Evolutionary conservation across 495 filamentous ascomycete genomes (phyloP), one percentile per base, ranked within the genome.

Genomic region (Penicillium pancosmium): DNA sequence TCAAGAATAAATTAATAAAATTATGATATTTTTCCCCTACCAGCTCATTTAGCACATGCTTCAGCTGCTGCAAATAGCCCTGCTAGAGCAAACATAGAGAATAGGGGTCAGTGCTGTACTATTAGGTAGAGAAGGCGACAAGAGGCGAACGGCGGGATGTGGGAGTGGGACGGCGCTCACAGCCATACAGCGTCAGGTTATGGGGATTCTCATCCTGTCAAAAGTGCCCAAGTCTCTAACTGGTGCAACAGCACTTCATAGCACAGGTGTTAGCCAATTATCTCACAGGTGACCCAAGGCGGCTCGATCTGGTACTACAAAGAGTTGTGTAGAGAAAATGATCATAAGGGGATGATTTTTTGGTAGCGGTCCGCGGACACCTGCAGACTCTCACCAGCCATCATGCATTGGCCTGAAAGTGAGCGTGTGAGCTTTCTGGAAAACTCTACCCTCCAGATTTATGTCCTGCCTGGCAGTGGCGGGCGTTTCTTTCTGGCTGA

Each of bases 291-390:
- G 48, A 54, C n/a, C 27, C 54, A 43, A 57, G 51, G 66, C 50
- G 60, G 61, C 58, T 64, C 64, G n/a, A 64, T 53, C 50, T 59
- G 50, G 64, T 66, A 21, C 61, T 55, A 67, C 66, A 56, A 47
- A 62, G 18, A 41, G 44, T 9, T 16, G 19, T 23, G 9, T 36
- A 49, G 35, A 36, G 41, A 43, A 31, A 31, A 65, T 36, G 48
- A 10, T 12, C 50, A 11, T 46, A 21, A n/a, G 16, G 19, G n/a
- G 52, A 46, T 50, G 52, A 48, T 51, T 27, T 15, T 48, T 52
- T 50, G 49, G 48, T 44, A 38, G 25, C 57, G 19, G 19, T 1
- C 19, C 19, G 19, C 19, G 63, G 63, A 15, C 19, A 35, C 46
- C 56, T 66, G 63, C 63, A 66, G 60, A 40, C 38, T 27, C 40